Evolutionary conservation across 192 early-diverging fungal genomes (phyloP).

Genomic region (Podila verticillata): DNA sequence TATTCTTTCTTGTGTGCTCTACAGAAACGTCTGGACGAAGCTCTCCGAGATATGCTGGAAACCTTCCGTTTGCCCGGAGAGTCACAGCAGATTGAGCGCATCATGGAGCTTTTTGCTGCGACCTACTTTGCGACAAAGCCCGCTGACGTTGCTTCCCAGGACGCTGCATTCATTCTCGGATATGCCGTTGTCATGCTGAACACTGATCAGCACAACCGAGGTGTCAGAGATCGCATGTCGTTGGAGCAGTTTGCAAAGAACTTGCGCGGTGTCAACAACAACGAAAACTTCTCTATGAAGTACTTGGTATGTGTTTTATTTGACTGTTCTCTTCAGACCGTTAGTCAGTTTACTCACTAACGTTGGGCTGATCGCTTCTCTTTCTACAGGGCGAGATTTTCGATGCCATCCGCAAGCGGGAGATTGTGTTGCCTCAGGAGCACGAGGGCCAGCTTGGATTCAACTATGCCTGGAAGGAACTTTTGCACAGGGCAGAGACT

Average conservation of each 20-base stretch:
- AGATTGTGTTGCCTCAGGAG: slow-evolving; percentile 98
- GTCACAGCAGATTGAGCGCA: slow-evolving; percentile 96
- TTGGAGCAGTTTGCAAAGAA: slow-evolving; percentile 91
- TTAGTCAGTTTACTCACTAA: slow-evolving; percentile 11
- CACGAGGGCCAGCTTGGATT: slow-evolving; percentile 95
- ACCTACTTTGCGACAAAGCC: slow-evolving; percentile 77
- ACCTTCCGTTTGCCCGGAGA: slow-evolving; percentile 97
- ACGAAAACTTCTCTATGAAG: slow-evolving; percentile 81
- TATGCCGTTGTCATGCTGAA: slow-evolving; percentile 98
- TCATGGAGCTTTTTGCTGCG: slow-evolving; percentile 91
- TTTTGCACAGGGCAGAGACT: slow-evolving; percentile 64
- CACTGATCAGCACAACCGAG: slow-evolving; percentile 97
- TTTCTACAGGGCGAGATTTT: slow-evolving; percentile 67
- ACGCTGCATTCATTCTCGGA: slow-evolving; percentile 88
- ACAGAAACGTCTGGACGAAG: slow-evolving; percentile 93
- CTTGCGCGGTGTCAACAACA: slow-evolving; percentile 87
- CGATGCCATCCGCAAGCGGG: slow-evolving; percentile 86
- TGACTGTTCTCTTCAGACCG: neutral
- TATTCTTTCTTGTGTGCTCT: neutral
- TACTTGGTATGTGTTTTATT: slow-evolving; percentile 67
- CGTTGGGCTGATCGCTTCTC: too few species aligned
- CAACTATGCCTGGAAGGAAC: slow-evolving; percentile 92
- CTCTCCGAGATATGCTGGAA: slow-evolving; percentile 90
- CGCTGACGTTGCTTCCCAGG: slow-evolving; percentile 76
- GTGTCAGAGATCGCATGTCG: slow-evolving; percentile 91